A percentile compares a stretch with the other conserved stretches of the same genome.
phyloP scores from a whole-genome alignment of 345 rosid genomes.

The Luvunga scandens region DNA sequence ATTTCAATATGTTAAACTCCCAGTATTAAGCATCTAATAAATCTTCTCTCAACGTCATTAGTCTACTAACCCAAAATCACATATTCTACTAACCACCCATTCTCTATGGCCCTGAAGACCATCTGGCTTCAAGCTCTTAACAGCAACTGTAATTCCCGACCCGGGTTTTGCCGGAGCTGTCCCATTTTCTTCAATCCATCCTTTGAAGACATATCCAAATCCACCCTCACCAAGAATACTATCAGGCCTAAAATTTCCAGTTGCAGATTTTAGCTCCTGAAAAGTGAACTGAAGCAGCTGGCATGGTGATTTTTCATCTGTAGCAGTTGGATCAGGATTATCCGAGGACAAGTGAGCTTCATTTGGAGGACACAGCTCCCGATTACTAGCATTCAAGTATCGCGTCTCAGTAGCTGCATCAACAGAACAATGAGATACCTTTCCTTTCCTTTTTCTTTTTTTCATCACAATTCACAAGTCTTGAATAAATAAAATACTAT shows the following conservation, averaged over 20 bases:
- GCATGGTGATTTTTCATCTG: conserved; percentile 37
- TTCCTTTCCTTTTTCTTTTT: background rate
- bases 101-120: conserved; percentile 92
- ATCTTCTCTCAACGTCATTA: conserved; percentile 19
- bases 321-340: conserved; percentile 32
- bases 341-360: conserved; percentile 56
- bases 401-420: conserved; percentile 63
- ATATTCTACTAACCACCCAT: conserved; percentile 72
- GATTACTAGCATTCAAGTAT: conserved; percentile 73
- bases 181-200: conserved; percentile 85
- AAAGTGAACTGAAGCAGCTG: conserved; percentile 64
- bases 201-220: conserved; percentile 77
- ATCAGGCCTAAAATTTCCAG: conserved; percentile 80
- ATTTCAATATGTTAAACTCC: conserved; percentile 13
- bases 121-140: conserved; percentile 82
- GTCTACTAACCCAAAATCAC: conserved; percentile 47
- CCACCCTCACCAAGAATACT: conserved; percentile 92
- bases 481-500: background rate
- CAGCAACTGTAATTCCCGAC: conserved; percentile 78
- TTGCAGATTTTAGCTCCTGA: conserved; percentile 76
- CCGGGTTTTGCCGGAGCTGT: conserved; percentile 83
- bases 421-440: conserved; percentile 4
- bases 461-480: conserved; percentile 6
- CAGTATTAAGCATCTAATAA: conserved; percentile 13
- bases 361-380: conserved; percentile 54